Percentiles rank a stretch among this genome's conserved stretches.
Conservation (phyloP, 2,329 filamentous ascomycete genomes). For the Aureobasidium sp. region DNA sequence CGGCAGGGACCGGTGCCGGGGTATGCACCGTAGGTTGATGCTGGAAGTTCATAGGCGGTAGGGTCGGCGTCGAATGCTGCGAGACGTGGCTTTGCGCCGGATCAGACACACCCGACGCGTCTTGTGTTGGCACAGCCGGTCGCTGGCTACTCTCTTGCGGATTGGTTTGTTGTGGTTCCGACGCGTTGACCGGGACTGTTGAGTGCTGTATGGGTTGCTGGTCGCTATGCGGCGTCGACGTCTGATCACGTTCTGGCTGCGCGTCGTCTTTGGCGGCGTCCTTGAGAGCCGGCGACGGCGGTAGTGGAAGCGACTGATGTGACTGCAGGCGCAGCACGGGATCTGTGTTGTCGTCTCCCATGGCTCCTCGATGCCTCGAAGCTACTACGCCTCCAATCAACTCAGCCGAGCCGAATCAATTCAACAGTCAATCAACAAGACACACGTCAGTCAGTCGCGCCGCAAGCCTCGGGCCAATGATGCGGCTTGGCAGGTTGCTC, state of each 20-base stretch:
- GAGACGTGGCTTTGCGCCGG: constrained; percentile 9
- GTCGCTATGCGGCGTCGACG: background rate
- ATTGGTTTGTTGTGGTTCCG: background rate
- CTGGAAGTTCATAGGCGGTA: constrained; percentile 12
- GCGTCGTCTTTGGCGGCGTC: background rate
- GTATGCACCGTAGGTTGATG: constrained; percentile 1
- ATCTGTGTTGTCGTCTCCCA: constrained; percentile 6
- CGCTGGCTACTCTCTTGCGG: background rate
- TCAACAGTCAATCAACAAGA: constrained; percentile 8
- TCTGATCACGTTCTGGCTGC: background rate
- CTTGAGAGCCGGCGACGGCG: background rate
- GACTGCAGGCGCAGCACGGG: constrained; percentile 9
- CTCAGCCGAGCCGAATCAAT: constrained; percentile 11
- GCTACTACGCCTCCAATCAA: constrained; percentile 6
- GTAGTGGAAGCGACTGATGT: background rate
- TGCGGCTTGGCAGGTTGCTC: constrained; percentile 10
- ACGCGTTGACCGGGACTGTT: background rate
- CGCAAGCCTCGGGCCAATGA: constrained; percentile 12
- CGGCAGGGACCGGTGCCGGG: background rate
- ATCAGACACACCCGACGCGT: constrained; percentile 5
- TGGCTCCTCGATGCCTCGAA: background rate
- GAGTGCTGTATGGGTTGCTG: background rate
- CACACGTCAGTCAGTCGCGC: constrained; percentile 14
- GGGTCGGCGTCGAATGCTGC: background rate
- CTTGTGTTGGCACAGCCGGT: background rate